Percentiles rank a stretch among this genome's conserved stretches.
These are phyloP conservation scores for Pinus albicaulis DNA, from an alignment of 75 land plant species.

Conservation along the genomic window DNA sequence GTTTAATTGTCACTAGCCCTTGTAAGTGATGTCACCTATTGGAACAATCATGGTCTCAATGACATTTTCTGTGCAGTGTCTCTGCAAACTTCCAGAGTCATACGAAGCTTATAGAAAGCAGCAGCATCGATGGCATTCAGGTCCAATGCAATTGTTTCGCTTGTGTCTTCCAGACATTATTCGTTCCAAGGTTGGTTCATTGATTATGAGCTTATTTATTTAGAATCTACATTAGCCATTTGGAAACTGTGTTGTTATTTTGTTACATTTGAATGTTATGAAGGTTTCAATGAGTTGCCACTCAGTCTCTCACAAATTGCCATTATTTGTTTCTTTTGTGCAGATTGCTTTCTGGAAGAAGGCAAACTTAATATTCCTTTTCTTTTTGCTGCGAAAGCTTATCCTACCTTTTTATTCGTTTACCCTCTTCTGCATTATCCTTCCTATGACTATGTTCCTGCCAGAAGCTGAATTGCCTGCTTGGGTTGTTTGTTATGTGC, in stretches of 20 bases:
- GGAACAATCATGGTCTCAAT: not conserved
- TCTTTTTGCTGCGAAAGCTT: conserved; percentile 83
- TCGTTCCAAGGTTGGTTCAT: conserved; percentile 58
- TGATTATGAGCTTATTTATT: not conserved
- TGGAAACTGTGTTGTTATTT: not conserved
- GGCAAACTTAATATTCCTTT: conserved; percentile 68
- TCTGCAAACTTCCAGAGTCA: conserved; percentile 59
- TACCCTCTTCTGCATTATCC: conserved; percentile 87
- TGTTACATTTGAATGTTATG: not conserved
- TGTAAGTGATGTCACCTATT: not conserved
- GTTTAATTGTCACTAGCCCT: not conserved
- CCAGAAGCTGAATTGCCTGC: conserved; percentile 82
- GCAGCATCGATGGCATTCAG: conserved; percentile 94
- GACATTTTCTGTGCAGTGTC: conserved; percentile 8
- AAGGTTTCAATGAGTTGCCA: not conserved
- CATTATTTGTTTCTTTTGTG: conserved; percentile 11
- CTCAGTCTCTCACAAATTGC: not conserved
- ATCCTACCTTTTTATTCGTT: conserved; percentile 88
- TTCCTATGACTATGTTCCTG: conserved; percentile 89
- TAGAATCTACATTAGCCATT: conserved; percentile 11
- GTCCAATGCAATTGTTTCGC: conserved; percentile 90
- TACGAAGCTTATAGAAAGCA: conserved; percentile 91
- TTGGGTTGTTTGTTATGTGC: conserved; percentile 90
- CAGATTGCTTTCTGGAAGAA: conserved; percentile 81
- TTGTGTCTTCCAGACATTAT: conserved; percentile 69